A percentile compares a stretch with the other conserved stretches of the same genome.
phyloP scores from a whole-genome alignment of 148 eudicot genomes.

The Pouteria glomerata region DNA sequence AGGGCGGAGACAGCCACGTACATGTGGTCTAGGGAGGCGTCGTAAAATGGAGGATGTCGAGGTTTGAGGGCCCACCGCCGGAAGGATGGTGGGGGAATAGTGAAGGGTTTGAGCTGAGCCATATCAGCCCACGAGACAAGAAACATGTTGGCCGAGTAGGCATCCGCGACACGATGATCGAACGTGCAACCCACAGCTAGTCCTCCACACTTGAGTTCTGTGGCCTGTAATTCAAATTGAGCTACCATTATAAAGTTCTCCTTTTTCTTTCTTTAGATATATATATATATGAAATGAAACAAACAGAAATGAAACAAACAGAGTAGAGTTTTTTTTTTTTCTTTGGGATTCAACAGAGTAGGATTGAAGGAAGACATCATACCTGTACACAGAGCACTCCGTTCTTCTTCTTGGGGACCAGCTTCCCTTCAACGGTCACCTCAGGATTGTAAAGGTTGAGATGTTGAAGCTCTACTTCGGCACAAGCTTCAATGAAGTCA shows the following conservation, averaged over 20 bases:
- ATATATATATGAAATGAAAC: not conserved
- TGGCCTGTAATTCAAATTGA: not conserved
- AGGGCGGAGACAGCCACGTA: constrained; percentile 28
- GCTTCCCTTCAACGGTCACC: constrained; percentile 37
- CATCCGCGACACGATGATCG: constrained; percentile 10
- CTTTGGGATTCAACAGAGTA: too few relatives aligned
- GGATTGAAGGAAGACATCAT: not conserved
- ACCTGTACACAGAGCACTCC: constrained; percentile 64
- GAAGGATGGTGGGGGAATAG: constrained; percentile 39
- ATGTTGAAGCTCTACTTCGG: constrained; percentile 31
- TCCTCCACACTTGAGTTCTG: not conserved
- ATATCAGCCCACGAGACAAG: constrained; percentile 24
- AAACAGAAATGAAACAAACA: too few relatives aligned
- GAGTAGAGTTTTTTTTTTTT: too few relatives aligned
- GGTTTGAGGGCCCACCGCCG: constrained; percentile 42
- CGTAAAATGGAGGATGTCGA: constrained; percentile 23
- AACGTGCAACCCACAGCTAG: not conserved
- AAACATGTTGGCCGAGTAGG: constrained; percentile 13
- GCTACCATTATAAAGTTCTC: not conserved
- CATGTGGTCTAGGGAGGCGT: constrained; percentile 24
- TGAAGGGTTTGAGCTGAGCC: constrained; percentile 22
- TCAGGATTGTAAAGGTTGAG: constrained; percentile 40
- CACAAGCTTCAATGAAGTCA: constrained; percentile 43
- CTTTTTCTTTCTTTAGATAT: too few relatives aligned
- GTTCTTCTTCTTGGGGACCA: constrained; percentile 36